Conservation (phyloP, 306 rosid species). For the Bauhinia variegata region DNA sequence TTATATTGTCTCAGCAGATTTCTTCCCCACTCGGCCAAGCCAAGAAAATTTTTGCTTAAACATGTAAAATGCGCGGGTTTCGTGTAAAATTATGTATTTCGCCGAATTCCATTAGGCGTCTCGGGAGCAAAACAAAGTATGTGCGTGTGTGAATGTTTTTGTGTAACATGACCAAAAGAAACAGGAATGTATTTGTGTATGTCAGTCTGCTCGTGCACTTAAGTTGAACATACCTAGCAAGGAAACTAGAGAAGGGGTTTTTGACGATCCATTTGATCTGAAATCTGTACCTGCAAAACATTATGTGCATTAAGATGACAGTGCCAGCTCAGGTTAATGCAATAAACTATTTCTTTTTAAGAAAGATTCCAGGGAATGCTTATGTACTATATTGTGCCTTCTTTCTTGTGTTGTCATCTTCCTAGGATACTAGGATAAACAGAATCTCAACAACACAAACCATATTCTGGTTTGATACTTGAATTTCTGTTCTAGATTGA, state of each 20-base stretch:
- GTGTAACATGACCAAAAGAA: too few species aligned
- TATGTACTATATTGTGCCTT: too few species aligned
- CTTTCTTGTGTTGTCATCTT: too few species aligned
- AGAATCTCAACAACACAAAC: not conserved
- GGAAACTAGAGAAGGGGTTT: constrained; percentile 74
- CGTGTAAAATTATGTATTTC: too few species aligned
- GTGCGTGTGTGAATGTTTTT: constrained; percentile 15
- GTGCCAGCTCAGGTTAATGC: not conserved
- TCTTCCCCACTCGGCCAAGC: too few species aligned
- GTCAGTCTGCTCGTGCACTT: not conserved
- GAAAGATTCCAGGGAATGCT: not conserved
- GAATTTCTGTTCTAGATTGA: too few species aligned
- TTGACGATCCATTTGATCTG: constrained; percentile 60
- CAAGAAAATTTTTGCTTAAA: too few species aligned
- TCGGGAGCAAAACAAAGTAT: not conserved
- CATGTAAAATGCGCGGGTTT: too few species aligned
- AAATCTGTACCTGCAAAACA: constrained; percentile 66
- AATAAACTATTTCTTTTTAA: not conserved
- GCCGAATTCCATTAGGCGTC: too few species aligned
- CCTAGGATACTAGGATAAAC: too few species aligned
- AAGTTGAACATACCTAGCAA: constrained; percentile 71
- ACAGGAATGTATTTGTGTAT: constrained; percentile 12
- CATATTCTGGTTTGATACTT: not conserved
- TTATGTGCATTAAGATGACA: constrained; percentile 6
- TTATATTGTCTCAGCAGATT: too few species aligned